Percentiles rank a stretch among this genome's conserved stretches.
These are phyloP conservation scores for Chalaropsis thielavioides DNA, from an alignment of 2,329 filamentous ascomycete species.

Conservation along the genomic window DNA sequence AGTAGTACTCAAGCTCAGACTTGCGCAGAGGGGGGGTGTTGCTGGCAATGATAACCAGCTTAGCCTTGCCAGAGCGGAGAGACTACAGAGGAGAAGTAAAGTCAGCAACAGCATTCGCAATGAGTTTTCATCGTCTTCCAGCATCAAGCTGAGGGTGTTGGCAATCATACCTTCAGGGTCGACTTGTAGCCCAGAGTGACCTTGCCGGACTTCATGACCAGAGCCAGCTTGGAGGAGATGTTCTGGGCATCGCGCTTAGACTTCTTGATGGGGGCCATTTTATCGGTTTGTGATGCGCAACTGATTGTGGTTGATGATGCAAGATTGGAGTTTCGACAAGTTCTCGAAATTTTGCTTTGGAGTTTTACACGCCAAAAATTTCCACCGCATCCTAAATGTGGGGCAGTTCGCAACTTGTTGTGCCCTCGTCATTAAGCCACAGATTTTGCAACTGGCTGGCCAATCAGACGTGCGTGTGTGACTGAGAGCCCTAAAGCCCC, in stretches of 20 bases:
- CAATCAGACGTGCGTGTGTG: constrained; percentile 21
- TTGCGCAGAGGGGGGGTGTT: constrained; percentile 98
- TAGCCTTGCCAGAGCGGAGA: constrained; percentile 91
- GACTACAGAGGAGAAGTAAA: constrained; percentile 34
- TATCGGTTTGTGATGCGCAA: constrained; percentile 30
- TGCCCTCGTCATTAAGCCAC: constrained; percentile 8
- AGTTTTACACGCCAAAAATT: constrained; percentile 6
- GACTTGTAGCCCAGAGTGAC: constrained; percentile 86
- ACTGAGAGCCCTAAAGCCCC: constrained; percentile 28
- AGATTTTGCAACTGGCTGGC: constrained; percentile 19
- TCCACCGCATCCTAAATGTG: constrained; percentile 11
- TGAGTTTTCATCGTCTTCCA: constrained; percentile 41
- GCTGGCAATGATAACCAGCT: constrained; percentile 85
- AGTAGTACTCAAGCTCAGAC: constrained; percentile 92
- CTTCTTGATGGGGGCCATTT: constrained; percentile 60
- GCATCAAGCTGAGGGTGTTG: constrained; percentile 6
- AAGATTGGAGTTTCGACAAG: constrained; percentile 19
- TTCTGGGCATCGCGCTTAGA: constrained; percentile 76
- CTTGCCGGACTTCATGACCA: constrained; percentile 54
- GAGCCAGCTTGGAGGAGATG: constrained; percentile 46
- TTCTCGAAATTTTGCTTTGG: background rate
- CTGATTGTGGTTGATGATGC: constrained; percentile 22
- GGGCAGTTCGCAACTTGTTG: constrained; percentile 6
- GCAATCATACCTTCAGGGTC: constrained; percentile 20
- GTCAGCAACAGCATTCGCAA: constrained; percentile 1